Evolutionary conservation across 352 stramenopile genomes (phyloP).

Genomic region (Phytopythium montanum): DNA sequence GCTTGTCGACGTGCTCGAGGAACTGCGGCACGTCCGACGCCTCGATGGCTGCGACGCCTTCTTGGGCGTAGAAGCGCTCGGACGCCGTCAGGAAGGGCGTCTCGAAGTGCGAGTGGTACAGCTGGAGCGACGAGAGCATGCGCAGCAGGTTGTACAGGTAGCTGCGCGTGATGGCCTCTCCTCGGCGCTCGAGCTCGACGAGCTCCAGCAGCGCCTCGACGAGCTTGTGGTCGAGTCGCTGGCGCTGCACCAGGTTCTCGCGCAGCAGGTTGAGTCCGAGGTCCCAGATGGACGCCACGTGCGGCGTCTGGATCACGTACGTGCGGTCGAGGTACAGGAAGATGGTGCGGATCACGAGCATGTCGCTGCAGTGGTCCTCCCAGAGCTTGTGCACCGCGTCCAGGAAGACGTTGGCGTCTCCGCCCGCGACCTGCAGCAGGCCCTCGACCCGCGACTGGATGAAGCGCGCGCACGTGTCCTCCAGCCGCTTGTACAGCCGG

Average conservation of each 20-base stretch:
- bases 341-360: constrained; percentile 92
- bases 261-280: constrained; percentile 81
- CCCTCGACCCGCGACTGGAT: constrained; percentile 50
- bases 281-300: constrained; percentile 89
- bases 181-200: constrained; percentile 87
- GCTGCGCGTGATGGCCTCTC: constrained; percentile 81
- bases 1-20: constrained; percentile 84
- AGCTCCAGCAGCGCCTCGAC: constrained; percentile 73
- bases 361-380: constrained; percentile 90
- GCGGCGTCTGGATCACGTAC: constrained; percentile 84
- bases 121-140: constrained; percentile 81
- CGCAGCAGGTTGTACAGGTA: constrained; percentile 79
- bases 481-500: constrained; percentile 64
- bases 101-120: constrained; percentile 88
- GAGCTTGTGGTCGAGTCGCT: constrained; percentile 59
- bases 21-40: constrained; percentile 78
- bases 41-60: constrained; percentile 65
- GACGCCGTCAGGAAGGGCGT: constrained; percentile 83
- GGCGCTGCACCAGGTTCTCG: constrained; percentile 48
- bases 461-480: constrained; percentile 65
- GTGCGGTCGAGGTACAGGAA: constrained; percentile 93
- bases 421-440: constrained; percentile 51
- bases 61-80: constrained; percentile 80
- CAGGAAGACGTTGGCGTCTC: constrained; percentile 73
- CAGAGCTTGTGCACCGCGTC: constrained; percentile 77